Conservation (phyloP, 306 rosid genomes). For the Quercus robur region DNA sequence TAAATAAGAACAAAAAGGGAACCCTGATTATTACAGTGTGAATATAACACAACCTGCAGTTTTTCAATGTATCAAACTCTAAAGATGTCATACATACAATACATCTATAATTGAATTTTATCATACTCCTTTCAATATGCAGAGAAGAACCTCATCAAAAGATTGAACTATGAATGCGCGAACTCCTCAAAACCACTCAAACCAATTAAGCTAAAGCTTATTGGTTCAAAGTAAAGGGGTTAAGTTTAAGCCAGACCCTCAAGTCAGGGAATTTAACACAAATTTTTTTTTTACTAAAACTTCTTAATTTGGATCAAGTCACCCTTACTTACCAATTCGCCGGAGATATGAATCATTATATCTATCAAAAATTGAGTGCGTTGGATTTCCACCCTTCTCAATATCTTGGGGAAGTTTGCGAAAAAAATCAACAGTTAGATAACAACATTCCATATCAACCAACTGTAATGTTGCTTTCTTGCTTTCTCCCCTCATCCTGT, state of each 20-base stretch:
- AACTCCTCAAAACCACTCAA: background rate
- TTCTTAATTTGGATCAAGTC: background rate
- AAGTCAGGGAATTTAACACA: background rate
- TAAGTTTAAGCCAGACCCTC: background rate
- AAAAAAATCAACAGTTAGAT: slow-evolving; percentile 85
- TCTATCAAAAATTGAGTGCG: slow-evolving; percentile 89
- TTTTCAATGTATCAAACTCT: background rate
- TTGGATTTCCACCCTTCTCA: slow-evolving; percentile 94
- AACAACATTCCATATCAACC: slow-evolving; percentile 89
- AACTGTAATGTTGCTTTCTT: slow-evolving; percentile 72
- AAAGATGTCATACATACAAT: background rate
- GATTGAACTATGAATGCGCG: background rate
- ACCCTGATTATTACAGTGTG: background rate
- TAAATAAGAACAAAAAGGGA: background rate
- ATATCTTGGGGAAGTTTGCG: slow-evolving; percentile 90
- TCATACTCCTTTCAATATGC: background rate
- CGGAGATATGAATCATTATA: slow-evolving; percentile 83
- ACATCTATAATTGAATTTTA: background rate
- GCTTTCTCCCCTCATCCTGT: slow-evolving; percentile 89
- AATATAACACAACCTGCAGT: no score
- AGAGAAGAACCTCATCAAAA: background rate
- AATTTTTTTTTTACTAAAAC: no score
- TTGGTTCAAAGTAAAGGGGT: background rate
- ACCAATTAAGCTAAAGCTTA: background rate
- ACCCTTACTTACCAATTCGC: slow-evolving; percentile 58